Evolutionary conservation across 768 basidiomycete species (phyloP), one percentile per base, ranked within the genome.

Genomic region (Lactarius deliciosus): DNA sequence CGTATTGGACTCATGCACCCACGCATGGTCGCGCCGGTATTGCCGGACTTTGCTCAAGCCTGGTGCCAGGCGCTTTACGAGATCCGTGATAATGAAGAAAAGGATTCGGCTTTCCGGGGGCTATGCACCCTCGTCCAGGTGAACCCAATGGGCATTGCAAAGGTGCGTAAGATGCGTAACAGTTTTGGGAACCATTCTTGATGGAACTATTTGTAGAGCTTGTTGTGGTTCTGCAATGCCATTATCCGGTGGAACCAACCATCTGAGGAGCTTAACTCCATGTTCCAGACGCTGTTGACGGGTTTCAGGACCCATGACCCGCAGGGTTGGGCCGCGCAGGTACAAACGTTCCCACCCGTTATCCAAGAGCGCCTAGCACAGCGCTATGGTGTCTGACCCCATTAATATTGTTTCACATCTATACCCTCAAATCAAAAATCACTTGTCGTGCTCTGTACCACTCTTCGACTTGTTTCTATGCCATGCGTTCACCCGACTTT

Each of bases 21-120:
- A 0, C 76, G 79, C 22, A 77, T 92, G 25, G 94, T 98, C 57
- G 94, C 96, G 13, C 94, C 95, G 28, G 88, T 95, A 74, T 79
- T 98, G 34, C 83, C 87, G 0, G 89, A 91, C 70, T 98, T 98
- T 77, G 95, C 94, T 5, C 91, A 93, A 76, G 88, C 91, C 16
- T 99, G 97, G 97, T 97, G 96, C 77, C 92, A 93, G 72, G 95
- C 96, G 8, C 79, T 99, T 62, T 95, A 95, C 75, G 97, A 98
- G 77, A 99, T 99, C 76, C 89, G 97, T 69, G 97, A 99, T 74
- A 99, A 98, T 73, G 96, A 98, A 72, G 97, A 99, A 81, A 99
- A 98, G 79, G 97, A 98, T 74, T 98, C 95, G 25, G 97, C 97
- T 7, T 99, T 98, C 86, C 85, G 96, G 64, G 97, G 97, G 2